Evolutionary conservation across 2,329 filamentous ascomycete species (phyloP), one percentile per base, ranked within the genome.

Genomic region (Stachybotrys chlorohalonatus): DNA sequence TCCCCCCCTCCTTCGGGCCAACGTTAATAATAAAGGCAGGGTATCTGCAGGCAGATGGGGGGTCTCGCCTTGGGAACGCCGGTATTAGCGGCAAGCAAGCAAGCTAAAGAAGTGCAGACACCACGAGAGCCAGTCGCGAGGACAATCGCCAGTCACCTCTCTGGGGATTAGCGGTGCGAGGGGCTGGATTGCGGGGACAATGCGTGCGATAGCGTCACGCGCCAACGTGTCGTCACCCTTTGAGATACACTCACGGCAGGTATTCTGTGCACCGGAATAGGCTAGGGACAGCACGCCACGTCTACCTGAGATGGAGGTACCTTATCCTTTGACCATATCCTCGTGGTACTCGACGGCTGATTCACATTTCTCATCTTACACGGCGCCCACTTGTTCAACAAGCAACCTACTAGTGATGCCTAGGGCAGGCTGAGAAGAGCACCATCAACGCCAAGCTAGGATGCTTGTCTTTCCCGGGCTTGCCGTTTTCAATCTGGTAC

Each of bases 121-220:
- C 47, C 48, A 50, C 48, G 17, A 24, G 48, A 30, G 48, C 48
- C 48, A 30, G 31, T 30, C 48, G 48, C 48, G 17, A 50, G 48
- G 17, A 50, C 48, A 15, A 50, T 15, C 17, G 13, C 8, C 48
- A 15, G 24, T 13, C n/a, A 9, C 8, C 15, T 31, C 31, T 45
- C 42, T 6, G 16, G 50, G 32, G 17, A 52, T 16, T 16, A 39
- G 48, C 48, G 16, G 48, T 24, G 11, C 48, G 48, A 31, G 17
- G 32, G 32, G 50, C 50, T n/a, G 31, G 48, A 45, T 9, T 45
- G 50, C 36, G 50, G 50, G 50, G 50, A 45, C 50, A 42, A 52
- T 52, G 50, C 15, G 31, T 52, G 50, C 15, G 31, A 52, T 32
- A 42, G 50, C 36, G 36, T 52, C 50, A 52, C 50, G 50, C 50